These are phyloP conservation scores for Microdochium bolleyi DNA, from an alignment of 2,329 filamentous ascomycete genomes.

Conservation along the genomic window DNA sequence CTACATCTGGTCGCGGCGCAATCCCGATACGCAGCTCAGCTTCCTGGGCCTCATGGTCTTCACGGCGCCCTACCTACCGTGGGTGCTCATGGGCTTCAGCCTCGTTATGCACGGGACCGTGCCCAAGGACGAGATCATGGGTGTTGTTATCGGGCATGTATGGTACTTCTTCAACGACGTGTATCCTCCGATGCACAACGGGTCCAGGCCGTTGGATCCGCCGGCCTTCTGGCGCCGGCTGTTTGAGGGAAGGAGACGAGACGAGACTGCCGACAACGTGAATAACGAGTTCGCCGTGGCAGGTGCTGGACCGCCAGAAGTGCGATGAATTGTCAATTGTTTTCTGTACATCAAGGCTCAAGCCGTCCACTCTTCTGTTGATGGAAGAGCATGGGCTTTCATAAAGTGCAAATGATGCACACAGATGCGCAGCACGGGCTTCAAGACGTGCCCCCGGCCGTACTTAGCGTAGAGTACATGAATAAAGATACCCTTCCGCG, in stretches of 20 bases:
- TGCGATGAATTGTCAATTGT: slow-evolving; percentile 12
- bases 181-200: slow-evolving; percentile 83
- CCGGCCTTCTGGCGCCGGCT: slow-evolving; percentile 83
- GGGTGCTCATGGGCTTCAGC: slow-evolving; percentile 91
- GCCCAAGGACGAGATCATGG: slow-evolving; percentile 94
- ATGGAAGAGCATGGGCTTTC: too few species aligned
- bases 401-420: too few species aligned
- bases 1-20: slow-evolving; percentile 95
- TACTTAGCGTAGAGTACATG: not conserved
- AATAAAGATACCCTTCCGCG: not conserved
- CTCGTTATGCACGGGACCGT: slow-evolving; percentile 82
- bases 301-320: slow-evolving; percentile 32
- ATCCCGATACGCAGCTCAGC: slow-evolving; percentile 84
- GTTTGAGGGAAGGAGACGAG: slow-evolving; percentile 54
- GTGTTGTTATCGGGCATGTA: slow-evolving; percentile 87
- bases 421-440: too few species aligned
- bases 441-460: too few species aligned
- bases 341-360: not conserved
- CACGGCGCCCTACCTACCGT: slow-evolving; percentile 88
- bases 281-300: slow-evolving; percentile 58
- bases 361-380: too few species aligned
- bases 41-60: slow-evolving; percentile 87
- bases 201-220: slow-evolving; percentile 78
- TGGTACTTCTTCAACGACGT: slow-evolving; percentile 99
- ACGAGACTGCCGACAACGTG: slow-evolving; percentile 43